These are phyloP conservation scores for Phaeoacremonium minimum DNA, from an alignment of 2,329 filamentous ascomycete species.

Conservation along the genomic window DNA sequence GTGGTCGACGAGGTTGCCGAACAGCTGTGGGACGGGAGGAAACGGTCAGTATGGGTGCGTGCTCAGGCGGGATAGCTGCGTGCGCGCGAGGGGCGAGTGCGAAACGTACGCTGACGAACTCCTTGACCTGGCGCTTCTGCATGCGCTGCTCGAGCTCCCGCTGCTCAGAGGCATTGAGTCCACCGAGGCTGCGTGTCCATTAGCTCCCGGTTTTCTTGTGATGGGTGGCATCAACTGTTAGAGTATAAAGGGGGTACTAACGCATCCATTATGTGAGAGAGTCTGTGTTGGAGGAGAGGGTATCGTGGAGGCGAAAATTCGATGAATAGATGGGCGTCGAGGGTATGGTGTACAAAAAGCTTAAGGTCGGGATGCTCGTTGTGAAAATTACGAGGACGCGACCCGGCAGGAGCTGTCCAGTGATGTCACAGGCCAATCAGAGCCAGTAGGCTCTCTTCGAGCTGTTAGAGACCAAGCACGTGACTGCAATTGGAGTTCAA, in stretches of 20 bases:
- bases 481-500: no score
- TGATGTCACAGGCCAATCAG: background rate
- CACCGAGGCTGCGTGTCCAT: constrained; percentile 8
- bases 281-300: background rate
- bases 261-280: background rate
- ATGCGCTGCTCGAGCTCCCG: constrained; percentile 91
- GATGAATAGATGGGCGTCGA: background rate
- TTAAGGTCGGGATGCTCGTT: background rate
- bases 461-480: background rate
- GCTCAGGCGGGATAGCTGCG: background rate
- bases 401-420: background rate
- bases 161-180: constrained; percentile 75
- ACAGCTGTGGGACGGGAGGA: constrained; percentile 36
- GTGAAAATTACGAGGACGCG: background rate
- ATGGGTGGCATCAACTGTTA: no score
- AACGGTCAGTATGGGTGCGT: background rate
- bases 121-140: constrained; percentile 98
- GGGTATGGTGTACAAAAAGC: no score
- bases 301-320: background rate
- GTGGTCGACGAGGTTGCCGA: constrained; percentile 68
- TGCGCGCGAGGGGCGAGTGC: background rate
- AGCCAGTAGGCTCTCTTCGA: no score
- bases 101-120: constrained; percentile 86
- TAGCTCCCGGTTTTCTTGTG: background rate
- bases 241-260: no score